Evolutionary conservation across 257 asterid species (phyloP), one percentile per base, ranked within the genome.

Genomic region (Leptodermis oblonga): DNA sequence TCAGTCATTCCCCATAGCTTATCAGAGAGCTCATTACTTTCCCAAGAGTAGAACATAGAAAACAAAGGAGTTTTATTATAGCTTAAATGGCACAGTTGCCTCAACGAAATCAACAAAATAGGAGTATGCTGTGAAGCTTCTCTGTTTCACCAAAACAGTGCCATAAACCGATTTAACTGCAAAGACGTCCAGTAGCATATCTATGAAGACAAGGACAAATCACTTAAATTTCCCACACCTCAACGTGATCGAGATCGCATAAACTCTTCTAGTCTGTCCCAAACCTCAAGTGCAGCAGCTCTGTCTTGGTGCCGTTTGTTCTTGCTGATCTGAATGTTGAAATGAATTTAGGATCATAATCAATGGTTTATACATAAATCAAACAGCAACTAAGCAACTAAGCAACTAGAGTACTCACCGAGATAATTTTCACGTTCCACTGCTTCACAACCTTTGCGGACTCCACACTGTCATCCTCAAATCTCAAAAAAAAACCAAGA

Each of bases 211-310:
- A 52, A n/a, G 4, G 58, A 8, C 13, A 31, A 37, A 58, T 58
- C 39, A 2, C 53, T 46, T 65, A 2, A n/a, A 22, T 37, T 42
- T 49, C 53, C 48, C 86, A 73, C 78, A 81, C 85, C 84, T 79
- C 90, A 92, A 69, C 82, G 94, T 22, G 96, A 84, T 66, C 98
- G 94, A 54, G 99, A 91, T 58, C 96, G 86, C 98, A 92, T 89
- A 62, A 95, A 95, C 79, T 95, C 99, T 85, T 95, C 99, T 58
- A 95, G 98, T 68, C 88, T 92, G 66, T 95, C 96, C 99, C 99
- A 95, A 76, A 95, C 97, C 88, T 95, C 98, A 64, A 95, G 94
- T 6, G 99, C 99, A 30, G 99, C 99, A 78, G 98, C 96, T 79
- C 98, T 83, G 77, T 91, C 97, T 73, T 92, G 99, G 76, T 94